Base-by-base conservation (phyloP, 2,329 filamentous ascomycete genomes). In the Aspergillus sp. region DNA sequence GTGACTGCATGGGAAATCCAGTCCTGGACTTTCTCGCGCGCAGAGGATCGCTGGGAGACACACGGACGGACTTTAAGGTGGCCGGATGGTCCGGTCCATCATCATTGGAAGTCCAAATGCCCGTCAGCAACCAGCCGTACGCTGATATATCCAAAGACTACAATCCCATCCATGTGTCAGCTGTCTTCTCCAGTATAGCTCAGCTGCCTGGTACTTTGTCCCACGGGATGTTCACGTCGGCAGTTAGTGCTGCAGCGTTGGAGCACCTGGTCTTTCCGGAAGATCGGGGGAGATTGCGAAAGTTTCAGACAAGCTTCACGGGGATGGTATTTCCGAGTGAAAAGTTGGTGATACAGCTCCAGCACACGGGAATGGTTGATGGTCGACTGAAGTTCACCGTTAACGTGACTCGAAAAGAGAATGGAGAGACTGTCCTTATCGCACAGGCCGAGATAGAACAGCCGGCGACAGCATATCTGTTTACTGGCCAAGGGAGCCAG, bases 331-430 rank as follows among this genome's bases (percentile, higher is more conserved):
- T 97, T 57, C 93, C 93, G 45, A 93, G 96, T 60, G 93, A 97
- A 67, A 88, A 91, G 54, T 88, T 97, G 57, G 83, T 93, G 61
- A 91, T 97, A 64, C 92, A 90, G 76, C 82, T 97, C 43, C 88
- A 96, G 77, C 93, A 97, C 68, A 86, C 92, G 16, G 93, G 91
- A 63, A 97, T 97, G 93, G 87, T 97, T 53, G 87, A 89, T 66
- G 93, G 93, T 63, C 91, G 93, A 72, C 97, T 97, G 85, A 96
- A 96, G 73, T 92, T 97, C 81, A 96, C 93, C 78, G 89, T 97
- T 45, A 91, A 96, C 75, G 91, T 90, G 41, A 88, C 83, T 78
- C 97, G 96, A 76, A 88, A 89, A 71, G 91, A 94, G 71, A 93
- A 86, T 0, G 91, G 95, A 67, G 92, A 97, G 63, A 96, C 95